A percentile compares a stretch with the other conserved stretches of the same genome.
phyloP scores from a whole-genome alignment of 495 filamentous ascomycete genomes.

The Evernia prunastri region DNA sequence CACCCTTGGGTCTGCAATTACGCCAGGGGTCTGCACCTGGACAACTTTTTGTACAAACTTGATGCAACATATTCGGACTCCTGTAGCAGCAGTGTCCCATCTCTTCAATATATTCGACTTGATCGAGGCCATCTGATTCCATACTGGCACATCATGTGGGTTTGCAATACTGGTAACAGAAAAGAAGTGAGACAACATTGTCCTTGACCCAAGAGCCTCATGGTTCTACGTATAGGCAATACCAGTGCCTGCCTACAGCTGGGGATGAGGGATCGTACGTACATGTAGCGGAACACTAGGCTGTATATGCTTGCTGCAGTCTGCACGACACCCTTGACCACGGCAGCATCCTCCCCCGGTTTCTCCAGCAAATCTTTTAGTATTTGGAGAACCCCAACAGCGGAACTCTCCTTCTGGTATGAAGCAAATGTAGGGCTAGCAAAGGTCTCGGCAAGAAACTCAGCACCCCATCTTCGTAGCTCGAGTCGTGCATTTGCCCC shows the following conservation, averaged over 20 bases:
- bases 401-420: constrained; percentile 69
- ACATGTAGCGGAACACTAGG: constrained; percentile 87
- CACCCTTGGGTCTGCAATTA: constrained; percentile 80
- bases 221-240: constrained; percentile 10
- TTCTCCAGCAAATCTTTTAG: constrained; percentile 67
- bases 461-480: constrained; percentile 88
- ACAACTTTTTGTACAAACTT: constrained; percentile 94
- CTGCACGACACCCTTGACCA: constrained; percentile 78
- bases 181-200: constrained; percentile 31
- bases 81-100: constrained; percentile 74
- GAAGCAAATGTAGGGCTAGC: constrained; percentile 69
- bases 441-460: constrained; percentile 95
- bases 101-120: constrained; percentile 80
- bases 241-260: constrained; percentile 1
- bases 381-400: constrained; percentile 63
- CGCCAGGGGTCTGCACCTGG: constrained; percentile 79
- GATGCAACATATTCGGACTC: constrained; percentile 86
- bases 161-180: constrained; percentile 64
- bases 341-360: constrained; percentile 63
- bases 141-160: constrained; percentile 66
- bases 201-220: neutral
- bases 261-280: constrained; percentile 42
- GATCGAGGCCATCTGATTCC: constrained; percentile 83
- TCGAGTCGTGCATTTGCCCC: constrained; percentile 65
- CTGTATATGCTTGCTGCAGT: constrained; percentile 85